Percentiles rank a stretch among this genome's conserved stretches.
These are phyloP conservation scores for Suillus occidentalis DNA, from an alignment of 768 basidiomycete genomes.

Conservation along the genomic window DNA sequence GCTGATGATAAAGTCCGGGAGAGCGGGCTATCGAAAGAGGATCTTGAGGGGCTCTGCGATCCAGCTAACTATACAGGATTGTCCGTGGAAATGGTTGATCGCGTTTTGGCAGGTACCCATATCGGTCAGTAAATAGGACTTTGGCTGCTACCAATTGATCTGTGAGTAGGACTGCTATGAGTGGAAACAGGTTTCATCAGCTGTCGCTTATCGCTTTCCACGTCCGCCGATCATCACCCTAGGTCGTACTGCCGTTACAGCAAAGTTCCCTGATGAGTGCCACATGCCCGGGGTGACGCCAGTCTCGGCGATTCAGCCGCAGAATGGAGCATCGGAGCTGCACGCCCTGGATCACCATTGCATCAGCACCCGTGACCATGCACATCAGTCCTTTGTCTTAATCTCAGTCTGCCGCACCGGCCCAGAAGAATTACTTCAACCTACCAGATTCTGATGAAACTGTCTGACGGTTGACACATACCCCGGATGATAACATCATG, in stretches of 20 bases:
- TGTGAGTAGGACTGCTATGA: neutral
- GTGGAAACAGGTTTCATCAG: neutral
- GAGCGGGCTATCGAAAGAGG: slow-evolving; percentile 25
- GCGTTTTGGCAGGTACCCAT: slow-evolving; percentile 8
- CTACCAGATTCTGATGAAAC: neutral
- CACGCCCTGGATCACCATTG: neutral
- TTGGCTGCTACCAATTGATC: neutral
- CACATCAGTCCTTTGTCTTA: neutral
- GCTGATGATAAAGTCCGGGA: slow-evolving; percentile 27
- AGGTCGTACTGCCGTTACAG: neutral
- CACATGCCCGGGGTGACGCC: neutral
- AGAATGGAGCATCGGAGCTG: neutral
- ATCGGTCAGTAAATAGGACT: neutral
- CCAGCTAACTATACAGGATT: slow-evolving; percentile 40
- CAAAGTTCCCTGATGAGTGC: neutral
- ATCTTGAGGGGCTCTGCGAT: slow-evolving; percentile 36
- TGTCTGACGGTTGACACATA: neutral
- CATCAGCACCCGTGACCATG: neutral
- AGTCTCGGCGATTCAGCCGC: neutral
- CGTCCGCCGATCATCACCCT: neutral
- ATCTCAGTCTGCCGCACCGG: neutral
- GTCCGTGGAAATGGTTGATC: slow-evolving; percentile 31
- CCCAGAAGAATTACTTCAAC: neutral
- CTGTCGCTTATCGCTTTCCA: neutral
- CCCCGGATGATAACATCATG: neutral